Evolutionary conservation across 192 early-diverging fungal genomes (phyloP).

Genomic region (Umbelopsis sp.): DNA sequence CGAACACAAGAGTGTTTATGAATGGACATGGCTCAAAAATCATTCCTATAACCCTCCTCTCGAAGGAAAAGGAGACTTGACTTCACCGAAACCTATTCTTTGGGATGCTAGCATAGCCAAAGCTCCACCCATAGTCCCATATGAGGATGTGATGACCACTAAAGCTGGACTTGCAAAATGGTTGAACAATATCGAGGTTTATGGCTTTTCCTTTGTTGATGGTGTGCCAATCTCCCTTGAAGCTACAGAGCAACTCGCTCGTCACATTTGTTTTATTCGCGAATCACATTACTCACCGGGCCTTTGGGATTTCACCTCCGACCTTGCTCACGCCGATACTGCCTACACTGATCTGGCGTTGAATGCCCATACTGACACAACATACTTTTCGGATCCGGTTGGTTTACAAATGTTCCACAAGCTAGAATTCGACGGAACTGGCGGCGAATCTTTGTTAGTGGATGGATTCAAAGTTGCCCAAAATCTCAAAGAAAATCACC

Average conservation of each 20-base stretch:
- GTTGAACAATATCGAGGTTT: conserved; percentile 67
- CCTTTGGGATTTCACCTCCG: conserved; percentile 78
- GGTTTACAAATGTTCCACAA: conserved; percentile 85
- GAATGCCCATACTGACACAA: conserved; percentile 82
- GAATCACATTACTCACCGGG: conserved; percentile 75
- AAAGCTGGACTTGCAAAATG: conserved; percentile 69
- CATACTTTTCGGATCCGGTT: conserved; percentile 85
- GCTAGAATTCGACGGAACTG: conserved; percentile 65
- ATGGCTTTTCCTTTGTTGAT: conserved; percentile 76
- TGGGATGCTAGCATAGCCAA: conserved; percentile 36
- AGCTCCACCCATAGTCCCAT: conserved; percentile 48
- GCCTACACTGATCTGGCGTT: conserved; percentile 77
- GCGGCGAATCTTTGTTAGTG: conserved; percentile 77
- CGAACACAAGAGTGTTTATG: conserved; percentile 59
- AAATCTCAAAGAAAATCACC: conserved; percentile 55
- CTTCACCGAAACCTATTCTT: conserved; percentile 11
- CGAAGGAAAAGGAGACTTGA: conserved; percentile 16
- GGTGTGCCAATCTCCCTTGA: conserved; percentile 63
- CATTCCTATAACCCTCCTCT: conserved; percentile 69
- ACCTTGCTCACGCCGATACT: conserved; percentile 80
- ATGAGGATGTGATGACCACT: conserved; percentile 66
- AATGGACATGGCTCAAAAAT: conserved; percentile 61
- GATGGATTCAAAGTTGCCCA: conserved; percentile 77
- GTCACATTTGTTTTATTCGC: conserved; percentile 71
- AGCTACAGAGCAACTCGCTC: conserved; percentile 66